Evolutionary conservation across 2,329 filamentous ascomycete genomes (phyloP).

Genomic region (Eutypella sp.): DNA sequence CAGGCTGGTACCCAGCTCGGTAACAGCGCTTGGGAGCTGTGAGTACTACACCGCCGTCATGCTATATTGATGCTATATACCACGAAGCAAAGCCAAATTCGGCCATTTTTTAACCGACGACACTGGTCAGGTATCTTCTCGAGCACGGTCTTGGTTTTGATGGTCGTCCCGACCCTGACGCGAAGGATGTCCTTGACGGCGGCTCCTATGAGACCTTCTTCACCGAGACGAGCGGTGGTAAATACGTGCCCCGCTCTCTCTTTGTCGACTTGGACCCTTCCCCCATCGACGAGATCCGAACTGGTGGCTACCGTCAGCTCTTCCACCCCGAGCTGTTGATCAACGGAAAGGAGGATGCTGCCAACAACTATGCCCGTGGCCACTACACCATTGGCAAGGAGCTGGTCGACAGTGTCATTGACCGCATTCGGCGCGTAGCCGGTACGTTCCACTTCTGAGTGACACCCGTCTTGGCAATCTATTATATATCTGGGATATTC

Average conservation of each 20-base stretch:
- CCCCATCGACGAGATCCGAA: conserved; percentile 70
- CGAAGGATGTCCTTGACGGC: conserved; percentile 53
- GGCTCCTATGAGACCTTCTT: conserved; percentile 71
- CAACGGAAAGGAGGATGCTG: conserved; percentile 71
- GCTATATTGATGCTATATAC: background rate
- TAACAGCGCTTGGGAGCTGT: conserved; percentile 74
- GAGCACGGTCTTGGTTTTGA: conserved; percentile 66
- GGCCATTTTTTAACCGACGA: conserved; percentile 3
- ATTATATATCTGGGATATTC: too few species aligned
- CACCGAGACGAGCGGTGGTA: conserved; percentile 65
- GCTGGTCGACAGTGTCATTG: conserved; percentile 66
- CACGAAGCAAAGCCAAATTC: too few species aligned
- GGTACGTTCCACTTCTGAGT: too few species aligned
- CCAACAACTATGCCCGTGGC: conserved; percentile 73
- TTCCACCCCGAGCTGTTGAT: conserved; percentile 70
- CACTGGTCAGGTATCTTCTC: conserved; percentile 56
- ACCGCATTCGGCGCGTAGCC: conserved; percentile 64
- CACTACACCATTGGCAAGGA: conserved; percentile 76
- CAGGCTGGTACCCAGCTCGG: conserved; percentile 71
- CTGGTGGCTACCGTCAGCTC: conserved; percentile 60
- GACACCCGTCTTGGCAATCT: too few species aligned
- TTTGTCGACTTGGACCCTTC: conserved; percentile 70
- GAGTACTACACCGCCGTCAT: conserved; percentile 34
- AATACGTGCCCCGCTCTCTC: conserved; percentile 68
- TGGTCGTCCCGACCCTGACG: conserved; percentile 58